Evolutionary conservation across 345 rosid species (phyloP).

Genomic region (Eucalyptus regnans): DNA sequence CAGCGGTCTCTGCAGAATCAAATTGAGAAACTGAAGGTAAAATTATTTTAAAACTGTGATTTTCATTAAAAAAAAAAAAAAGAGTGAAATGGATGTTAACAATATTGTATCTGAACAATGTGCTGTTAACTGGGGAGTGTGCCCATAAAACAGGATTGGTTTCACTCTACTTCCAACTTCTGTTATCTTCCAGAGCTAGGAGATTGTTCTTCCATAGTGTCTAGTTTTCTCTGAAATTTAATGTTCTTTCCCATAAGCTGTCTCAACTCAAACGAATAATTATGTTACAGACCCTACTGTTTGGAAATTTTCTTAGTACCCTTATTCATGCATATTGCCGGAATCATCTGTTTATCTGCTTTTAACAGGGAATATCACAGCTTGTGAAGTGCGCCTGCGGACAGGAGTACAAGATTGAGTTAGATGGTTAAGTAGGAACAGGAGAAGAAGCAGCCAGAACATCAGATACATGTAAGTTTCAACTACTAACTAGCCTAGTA

Average conservation of each 20-base stretch:
- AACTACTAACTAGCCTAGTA: not conserved
- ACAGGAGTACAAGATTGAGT: slow-evolving; percentile 33
- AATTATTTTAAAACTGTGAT: not conserved
- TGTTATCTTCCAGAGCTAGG: not conserved
- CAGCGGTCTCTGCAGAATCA: slow-evolving; percentile 37
- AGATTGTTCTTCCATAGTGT: not conserved
- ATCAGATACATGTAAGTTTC: not conserved
- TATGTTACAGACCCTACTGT: not conserved
- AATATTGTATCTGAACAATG: not conserved
- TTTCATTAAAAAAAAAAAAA: not conserved
- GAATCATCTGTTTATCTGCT: slow-evolving; percentile 7
- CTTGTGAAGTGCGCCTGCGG: slow-evolving; percentile 50
- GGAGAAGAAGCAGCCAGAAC: not conserved
- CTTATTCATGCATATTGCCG: not conserved
- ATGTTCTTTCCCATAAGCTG: accelerated
- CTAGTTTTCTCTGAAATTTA: not conserved
- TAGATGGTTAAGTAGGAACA: not conserved
- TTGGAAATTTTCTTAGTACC: not conserved
- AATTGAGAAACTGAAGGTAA: slow-evolving; percentile 47
- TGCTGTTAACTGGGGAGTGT: not conserved
- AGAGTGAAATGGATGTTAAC: not conserved
- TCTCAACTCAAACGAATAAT: not conserved
- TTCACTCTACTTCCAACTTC: not conserved
- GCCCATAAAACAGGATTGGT: not conserved
- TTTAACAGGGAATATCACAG: slow-evolving; percentile 44